Evolutionary conservation across 2,329 filamentous ascomycete genomes (phyloP), one percentile per base, ranked within the genome.

Genomic region (Coccinonectria pachysandricola): DNA sequence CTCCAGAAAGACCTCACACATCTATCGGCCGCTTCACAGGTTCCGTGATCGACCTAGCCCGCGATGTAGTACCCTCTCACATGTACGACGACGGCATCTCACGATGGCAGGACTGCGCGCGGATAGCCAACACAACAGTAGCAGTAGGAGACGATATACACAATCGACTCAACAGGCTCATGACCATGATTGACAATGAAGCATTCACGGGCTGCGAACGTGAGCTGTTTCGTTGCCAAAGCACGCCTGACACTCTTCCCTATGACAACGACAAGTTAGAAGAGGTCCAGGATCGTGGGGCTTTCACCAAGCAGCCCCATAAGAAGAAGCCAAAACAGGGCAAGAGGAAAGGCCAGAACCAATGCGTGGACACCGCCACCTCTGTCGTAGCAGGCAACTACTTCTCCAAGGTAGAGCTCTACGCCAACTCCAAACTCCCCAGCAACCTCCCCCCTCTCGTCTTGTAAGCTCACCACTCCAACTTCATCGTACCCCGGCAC

Each of bases 391-490:
- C 64, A 8, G 64, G 64, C 7, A 71, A 67, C 34, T 75, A 77
- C 46, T 84, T 86, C 40, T 67, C 75, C 9, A 92, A 91, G 50
- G 79, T 84, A 9, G 78, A 85, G 44, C 56, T 76, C 2, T 92
- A 92, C 48, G 66, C 72, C 23, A 93, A 93, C 49, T 82, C 84
- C 3, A 73, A 70, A 30, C 59, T 92, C 5, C 79, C 83, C 0
- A 59, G 66, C 18, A 60, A 79, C 34, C 60, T 92, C 2, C 71
- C 75, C 1, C 70, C 74, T 0, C 64, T 91, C 24, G 73, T 70
- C 42, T 57, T 88, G 65, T 81, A 62, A 44, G 68, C 53, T n/a
- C 3, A 10, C 3, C 15, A 19, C 19, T 6, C 2, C 8, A 21
- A 12, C 15, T 17, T 8, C 11, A 12, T 9, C 19, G 6, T 12